Conservation (phyloP, 139 green algal genomes). For the Ettlia oleoabundans region DNA sequence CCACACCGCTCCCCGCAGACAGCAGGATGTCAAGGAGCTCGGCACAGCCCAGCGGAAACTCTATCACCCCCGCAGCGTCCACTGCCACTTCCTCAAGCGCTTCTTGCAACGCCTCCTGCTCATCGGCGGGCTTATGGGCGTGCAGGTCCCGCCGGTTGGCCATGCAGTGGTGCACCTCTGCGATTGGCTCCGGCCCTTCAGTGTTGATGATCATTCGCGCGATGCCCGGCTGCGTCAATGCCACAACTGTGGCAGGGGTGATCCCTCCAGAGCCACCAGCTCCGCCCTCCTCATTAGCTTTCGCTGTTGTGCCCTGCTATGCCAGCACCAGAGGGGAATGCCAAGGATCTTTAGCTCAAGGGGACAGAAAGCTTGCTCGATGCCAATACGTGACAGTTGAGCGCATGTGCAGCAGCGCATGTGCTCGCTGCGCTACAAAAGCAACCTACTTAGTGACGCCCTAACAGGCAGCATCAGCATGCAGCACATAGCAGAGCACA, state of each 20-base stretch:
- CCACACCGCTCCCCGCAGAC: background rate
- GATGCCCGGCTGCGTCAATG: constrained; percentile 20
- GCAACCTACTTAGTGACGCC: no score
- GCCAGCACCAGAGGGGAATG: background rate
- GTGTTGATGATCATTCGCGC: constrained; percentile 43
- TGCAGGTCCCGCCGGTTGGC: constrained; percentile 41
- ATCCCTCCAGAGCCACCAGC: background rate
- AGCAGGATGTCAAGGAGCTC: constrained; percentile 29
- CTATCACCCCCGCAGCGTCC: background rate
- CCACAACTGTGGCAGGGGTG: constrained; percentile 9
- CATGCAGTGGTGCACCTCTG: constrained; percentile 52
- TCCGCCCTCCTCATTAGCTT: background rate
- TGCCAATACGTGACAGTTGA: no score
- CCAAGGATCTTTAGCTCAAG: no score
- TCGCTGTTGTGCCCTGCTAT: background rate
- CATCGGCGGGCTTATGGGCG: constrained; percentile 8
- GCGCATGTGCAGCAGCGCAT: background rate
- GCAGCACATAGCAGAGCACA: no score
- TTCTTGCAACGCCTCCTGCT: constrained; percentile 8
- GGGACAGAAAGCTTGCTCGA: background rate
- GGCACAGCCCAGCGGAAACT: constrained; percentile 40
- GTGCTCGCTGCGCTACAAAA: background rate
- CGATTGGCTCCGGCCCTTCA: constrained; percentile 4
- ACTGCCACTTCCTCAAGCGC: background rate
- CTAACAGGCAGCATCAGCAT: no score